Evolutionary conservation across 2,329 filamentous ascomycete species (phyloP).

Genomic region (Fusarium sp.): DNA sequence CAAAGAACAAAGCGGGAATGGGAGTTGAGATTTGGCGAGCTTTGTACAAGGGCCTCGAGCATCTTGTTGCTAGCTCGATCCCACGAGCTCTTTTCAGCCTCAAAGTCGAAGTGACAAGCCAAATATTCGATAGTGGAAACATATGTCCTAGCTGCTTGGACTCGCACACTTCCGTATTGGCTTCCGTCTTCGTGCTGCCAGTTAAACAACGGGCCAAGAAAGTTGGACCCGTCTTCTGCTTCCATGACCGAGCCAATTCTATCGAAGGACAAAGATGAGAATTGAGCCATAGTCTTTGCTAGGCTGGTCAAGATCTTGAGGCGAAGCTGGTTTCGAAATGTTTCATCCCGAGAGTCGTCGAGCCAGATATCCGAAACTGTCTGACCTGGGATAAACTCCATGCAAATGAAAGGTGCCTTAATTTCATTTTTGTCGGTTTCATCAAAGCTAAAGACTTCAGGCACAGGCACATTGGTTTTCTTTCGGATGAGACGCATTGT

Average conservation of each 20-base stretch:
- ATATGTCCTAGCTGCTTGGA: neutral
- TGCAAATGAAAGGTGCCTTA: neutral
- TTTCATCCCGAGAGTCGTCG: neutral
- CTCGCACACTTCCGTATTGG: neutral
- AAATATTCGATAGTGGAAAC: neutral
- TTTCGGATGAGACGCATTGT: conserved; percentile 16
- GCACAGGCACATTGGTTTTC: neutral
- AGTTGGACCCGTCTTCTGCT: neutral
- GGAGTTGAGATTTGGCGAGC: neutral
- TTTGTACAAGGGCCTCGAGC: neutral
- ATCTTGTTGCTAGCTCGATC: neutral
- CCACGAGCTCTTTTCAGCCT: neutral
- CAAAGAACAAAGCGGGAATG: neutral
- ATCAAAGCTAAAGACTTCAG: conserved; percentile 4
- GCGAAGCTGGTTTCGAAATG: neutral
- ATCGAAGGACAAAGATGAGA: neutral
- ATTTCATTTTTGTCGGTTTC: conserved; percentile 10
- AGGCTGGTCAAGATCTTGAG: conserved; percentile 6
- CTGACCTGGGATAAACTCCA: conserved; percentile 7
- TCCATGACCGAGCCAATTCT: neutral
- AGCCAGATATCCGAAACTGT: conserved; percentile 4
- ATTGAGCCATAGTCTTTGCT: neutral
- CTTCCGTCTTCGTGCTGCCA: neutral
- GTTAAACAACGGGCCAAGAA: neutral
- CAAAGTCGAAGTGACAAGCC: neutral